Conservation (phyloP, 768 basidiomycete species). For the Agrocybe chaxingu region DNA sequence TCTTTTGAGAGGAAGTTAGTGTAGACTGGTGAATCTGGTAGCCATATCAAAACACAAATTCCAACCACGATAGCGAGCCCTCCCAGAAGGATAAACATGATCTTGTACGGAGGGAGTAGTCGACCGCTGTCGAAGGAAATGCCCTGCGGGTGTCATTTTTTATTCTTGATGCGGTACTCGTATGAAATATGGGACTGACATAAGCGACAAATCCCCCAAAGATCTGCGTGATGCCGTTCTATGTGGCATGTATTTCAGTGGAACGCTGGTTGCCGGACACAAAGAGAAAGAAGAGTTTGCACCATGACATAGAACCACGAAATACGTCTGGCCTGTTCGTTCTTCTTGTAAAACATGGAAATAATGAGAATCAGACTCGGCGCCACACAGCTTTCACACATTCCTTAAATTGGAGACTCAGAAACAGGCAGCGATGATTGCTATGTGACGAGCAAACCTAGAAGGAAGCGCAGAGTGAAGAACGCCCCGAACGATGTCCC, state of each 20-base stretch:
- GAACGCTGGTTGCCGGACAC: neutral
- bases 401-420: conserved; percentile 33
- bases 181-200: conserved; percentile 26
- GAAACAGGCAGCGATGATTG: neutral
- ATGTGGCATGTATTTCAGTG: neutral
- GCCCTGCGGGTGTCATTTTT: conserved; percentile 32
- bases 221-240: conserved; percentile 58
- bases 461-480: conserved; percentile 58
- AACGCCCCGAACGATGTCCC: conserved; percentile 57
- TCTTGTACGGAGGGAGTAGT: conserved; percentile 53
- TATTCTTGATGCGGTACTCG: neutral
- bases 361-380: conserved; percentile 61
- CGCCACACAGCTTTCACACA: conserved; percentile 66
- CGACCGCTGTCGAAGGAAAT: conserved; percentile 52
- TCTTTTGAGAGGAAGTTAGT: conserved; percentile 53
- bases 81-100: conserved; percentile 59
- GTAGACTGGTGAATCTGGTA: conserved; percentile 65
- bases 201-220: conserved; percentile 68
- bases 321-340: conserved; percentile 61
- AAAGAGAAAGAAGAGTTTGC: neutral
- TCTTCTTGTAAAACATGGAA: conserved; percentile 68
- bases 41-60: conserved; percentile 50
- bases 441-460: conserved; percentile 35
- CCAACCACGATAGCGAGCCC: conserved; percentile 60
- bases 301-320: conserved; percentile 71